These are phyloP conservation scores for Fraxinus albicans DNA, from an alignment of 305 asterid genomes.

Conservation along the genomic window DNA sequence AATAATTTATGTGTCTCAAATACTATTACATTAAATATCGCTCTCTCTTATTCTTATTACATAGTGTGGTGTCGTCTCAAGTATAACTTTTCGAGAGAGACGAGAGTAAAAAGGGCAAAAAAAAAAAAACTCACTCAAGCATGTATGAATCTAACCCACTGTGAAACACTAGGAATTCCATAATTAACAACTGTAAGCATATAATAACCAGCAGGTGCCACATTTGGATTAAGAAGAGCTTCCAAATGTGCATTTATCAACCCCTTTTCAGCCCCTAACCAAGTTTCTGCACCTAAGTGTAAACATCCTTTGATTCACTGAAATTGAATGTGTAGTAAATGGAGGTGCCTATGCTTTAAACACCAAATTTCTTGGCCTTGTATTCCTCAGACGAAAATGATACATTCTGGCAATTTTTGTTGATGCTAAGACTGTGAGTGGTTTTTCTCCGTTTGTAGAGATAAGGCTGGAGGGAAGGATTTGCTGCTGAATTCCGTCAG, in stretches of 20 bases:
- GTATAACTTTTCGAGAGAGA: background rate
- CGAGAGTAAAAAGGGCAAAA: background rate
- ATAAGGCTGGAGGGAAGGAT: no score
- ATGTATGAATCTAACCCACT: conserved; percentile 58
- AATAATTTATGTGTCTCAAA: background rate
- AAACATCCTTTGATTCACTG: conserved; percentile 69
- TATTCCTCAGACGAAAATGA: conserved; percentile 22
- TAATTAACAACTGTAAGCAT: conserved; percentile 55
- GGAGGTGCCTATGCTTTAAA: conserved; percentile 52
- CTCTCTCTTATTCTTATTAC: background rate
- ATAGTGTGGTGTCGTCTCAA: background rate
- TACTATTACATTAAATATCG: background rate
- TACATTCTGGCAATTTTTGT: no score
- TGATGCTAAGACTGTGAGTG: no score
- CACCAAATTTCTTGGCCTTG: conserved; percentile 11
- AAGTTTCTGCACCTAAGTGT: conserved; percentile 37
- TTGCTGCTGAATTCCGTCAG: no score
- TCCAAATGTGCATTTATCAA: conserved; percentile 41
- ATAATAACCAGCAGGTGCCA: conserved; percentile 73
- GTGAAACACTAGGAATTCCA: conserved; percentile 58
- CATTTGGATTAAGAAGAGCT: conserved; percentile 52
- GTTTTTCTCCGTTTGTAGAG: no score
- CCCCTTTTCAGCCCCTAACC: conserved; percentile 26
- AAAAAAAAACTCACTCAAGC: no score
- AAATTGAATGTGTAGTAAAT: conserved; percentile 56